Conservation (phyloP, 2,329 filamentous ascomycete genomes). For the Myotisia sp. region DNA sequence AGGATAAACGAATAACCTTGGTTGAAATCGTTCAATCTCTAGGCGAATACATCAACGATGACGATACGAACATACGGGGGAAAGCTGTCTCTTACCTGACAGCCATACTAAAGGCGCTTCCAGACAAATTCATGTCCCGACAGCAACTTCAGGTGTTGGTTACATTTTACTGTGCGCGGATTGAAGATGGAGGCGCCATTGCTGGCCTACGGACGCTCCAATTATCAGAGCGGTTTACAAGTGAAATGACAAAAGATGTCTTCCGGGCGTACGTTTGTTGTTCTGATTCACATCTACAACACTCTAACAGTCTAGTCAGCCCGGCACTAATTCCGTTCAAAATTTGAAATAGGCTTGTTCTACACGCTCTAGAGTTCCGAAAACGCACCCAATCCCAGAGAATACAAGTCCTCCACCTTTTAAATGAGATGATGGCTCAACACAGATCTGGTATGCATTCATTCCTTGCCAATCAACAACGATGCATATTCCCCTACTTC, state of each 20-base stretch:
- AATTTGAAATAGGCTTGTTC: constrained; percentile 35
- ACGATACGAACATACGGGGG: constrained; percentile 45
- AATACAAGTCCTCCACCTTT: constrained; percentile 47
- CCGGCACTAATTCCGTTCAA: too few species aligned
- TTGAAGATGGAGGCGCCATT: constrained; percentile 48
- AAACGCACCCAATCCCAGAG: constrained; percentile 50
- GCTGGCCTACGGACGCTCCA: constrained; percentile 46
- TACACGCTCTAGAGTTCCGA: constrained; percentile 43
- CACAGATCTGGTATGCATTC: constrained; percentile 39
- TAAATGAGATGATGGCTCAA: constrained; percentile 48
- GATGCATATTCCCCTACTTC: not conserved
- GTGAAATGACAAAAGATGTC: constrained; percentile 40
- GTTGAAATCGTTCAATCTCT: constrained; percentile 49
- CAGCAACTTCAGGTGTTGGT: constrained; percentile 50
- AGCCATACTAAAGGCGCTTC: constrained; percentile 33
- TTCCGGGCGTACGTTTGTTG: constrained; percentile 36
- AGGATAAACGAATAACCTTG: constrained; percentile 45
- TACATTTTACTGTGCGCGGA: constrained; percentile 50
- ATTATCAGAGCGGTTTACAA: constrained; percentile 45
- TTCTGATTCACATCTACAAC: not conserved
- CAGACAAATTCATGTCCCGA: constrained; percentile 42
- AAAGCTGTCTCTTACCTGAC: constrained; percentile 39
- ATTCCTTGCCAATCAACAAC: not conserved
- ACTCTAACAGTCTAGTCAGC: too few species aligned
- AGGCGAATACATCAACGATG: constrained; percentile 53